phyloP scores from a whole-genome alignment of 2,329 filamentous ascomycete species.

The Ciborinia camelliae region DNA sequence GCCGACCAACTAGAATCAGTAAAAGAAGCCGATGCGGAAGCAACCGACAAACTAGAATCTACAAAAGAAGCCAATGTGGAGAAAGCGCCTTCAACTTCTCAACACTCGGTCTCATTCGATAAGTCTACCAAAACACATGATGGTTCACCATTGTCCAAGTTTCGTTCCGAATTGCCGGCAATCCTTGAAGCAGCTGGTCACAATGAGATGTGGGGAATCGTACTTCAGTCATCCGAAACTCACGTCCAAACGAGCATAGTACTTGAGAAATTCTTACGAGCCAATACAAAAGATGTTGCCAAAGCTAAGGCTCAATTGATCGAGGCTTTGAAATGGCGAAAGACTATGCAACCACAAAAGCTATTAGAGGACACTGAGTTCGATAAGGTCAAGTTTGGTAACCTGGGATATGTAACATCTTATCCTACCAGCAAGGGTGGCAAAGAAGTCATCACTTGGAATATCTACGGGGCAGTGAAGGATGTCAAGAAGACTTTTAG shows the following conservation, averaged over 20 bases:
- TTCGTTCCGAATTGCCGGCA: slow-evolving; percentile 56
- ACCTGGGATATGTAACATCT: slow-evolving; percentile 77
- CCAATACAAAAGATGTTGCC: slow-evolving; percentile 72
- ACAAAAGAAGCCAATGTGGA: slow-evolving; percentile 7
- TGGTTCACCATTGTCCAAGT: slow-evolving; percentile 46
- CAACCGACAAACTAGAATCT: slow-evolving; percentile 9
- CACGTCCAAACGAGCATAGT: slow-evolving; percentile 78
- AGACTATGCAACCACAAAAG: slow-evolving; percentile 67
- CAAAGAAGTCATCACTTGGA: slow-evolving; percentile 78
- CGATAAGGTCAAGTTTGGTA: slow-evolving; percentile 66
- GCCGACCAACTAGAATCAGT: slow-evolving; percentile 7
- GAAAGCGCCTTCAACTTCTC: slow-evolving; percentile 6
- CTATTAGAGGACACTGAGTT: slow-evolving; percentile 61
- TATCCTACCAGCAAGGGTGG: slow-evolving; percentile 50
- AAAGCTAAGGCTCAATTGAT: slow-evolving; percentile 75
- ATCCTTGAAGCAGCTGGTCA: slow-evolving; percentile 58
- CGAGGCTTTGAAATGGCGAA: slow-evolving; percentile 80
- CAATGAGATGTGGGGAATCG: slow-evolving; percentile 83
- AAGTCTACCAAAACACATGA: slow-evolving; percentile 17
- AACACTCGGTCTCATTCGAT: slow-evolving; percentile 14
- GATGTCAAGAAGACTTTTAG: slow-evolving; percentile 78
- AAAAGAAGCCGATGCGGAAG: slow-evolving; percentile 7
- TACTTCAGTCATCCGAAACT: slow-evolving; percentile 46
- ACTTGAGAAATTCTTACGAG: slow-evolving; percentile 89
- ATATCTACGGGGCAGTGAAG: slow-evolving; percentile 87